Conservation (phyloP, 2,329 filamentous ascomycete genomes). For the Lachnellula hyalina region DNA sequence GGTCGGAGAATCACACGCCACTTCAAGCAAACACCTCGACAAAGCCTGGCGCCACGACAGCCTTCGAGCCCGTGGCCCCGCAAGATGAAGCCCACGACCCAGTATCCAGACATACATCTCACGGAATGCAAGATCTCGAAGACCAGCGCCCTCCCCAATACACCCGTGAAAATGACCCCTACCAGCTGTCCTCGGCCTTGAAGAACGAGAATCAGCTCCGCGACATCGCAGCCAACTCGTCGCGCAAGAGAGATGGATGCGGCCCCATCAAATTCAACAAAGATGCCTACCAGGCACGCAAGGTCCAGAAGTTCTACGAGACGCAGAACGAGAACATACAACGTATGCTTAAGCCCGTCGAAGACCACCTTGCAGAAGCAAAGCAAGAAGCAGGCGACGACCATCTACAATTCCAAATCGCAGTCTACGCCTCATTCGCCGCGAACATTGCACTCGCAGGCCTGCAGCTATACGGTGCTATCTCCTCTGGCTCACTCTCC, state of each 20-base stretch:
- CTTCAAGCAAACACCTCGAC: slow-evolving; percentile 18
- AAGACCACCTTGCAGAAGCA: slow-evolving; percentile 80
- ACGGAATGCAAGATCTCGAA: slow-evolving; percentile 38
- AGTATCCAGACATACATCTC: slow-evolving; percentile 23
- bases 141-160: slow-evolving; percentile 27
- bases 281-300: slow-evolving; percentile 37
- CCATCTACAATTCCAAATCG: slow-evolving; percentile 68
- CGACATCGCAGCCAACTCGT: slow-evolving; percentile 73
- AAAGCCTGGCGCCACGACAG: slow-evolving; percentile 37
- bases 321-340: slow-evolving; percentile 91
- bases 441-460: slow-evolving; percentile 76
- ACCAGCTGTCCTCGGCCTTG: slow-evolving; percentile 68
- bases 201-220: slow-evolving; percentile 75
- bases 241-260: slow-evolving; percentile 61
- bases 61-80: slow-evolving; percentile 33
- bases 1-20: slow-evolving; percentile 24
- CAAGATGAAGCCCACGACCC: slow-evolving; percentile 25
- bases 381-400: slow-evolving; percentile 72
- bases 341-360: slow-evolving; percentile 83
- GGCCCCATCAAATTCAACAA: slow-evolving; percentile 33
- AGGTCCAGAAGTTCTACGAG: slow-evolving; percentile 76
- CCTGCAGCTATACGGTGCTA: slow-evolving; percentile 84
- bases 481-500: slow-evolving; percentile 82
- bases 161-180: slow-evolving; percentile 65
- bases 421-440: slow-evolving; percentile 61